Percentiles rank a stretch among this genome's conserved stretches.
Conservation (phyloP, 805 yeast species). For the Candida coleopterorum region DNA sequence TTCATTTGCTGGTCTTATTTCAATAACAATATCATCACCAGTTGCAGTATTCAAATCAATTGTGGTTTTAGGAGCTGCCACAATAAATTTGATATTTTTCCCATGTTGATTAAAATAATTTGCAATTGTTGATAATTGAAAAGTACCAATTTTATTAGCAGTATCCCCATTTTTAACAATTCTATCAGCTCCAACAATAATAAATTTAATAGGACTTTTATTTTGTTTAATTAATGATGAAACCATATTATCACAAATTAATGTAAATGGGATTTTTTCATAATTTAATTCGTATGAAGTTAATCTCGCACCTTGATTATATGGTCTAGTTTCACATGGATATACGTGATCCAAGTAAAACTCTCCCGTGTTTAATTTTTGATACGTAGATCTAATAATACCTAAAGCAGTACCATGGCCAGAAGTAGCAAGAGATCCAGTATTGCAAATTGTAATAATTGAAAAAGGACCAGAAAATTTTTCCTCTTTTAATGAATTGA, state of each 20-base stretch:
- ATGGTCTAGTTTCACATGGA: conserved; percentile 93
- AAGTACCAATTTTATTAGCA: conserved; percentile 95
- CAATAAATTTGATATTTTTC: conserved; percentile 63
- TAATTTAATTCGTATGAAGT: conserved; percentile 88
- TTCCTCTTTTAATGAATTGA: conserved; percentile 39
- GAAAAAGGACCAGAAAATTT: conserved; percentile 63
- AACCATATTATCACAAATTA: conserved; percentile 90
- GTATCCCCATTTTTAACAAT: conserved; percentile 91
- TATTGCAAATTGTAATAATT: conserved; percentile 88
- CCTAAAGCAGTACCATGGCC: conserved; percentile 98
- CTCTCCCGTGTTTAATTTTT: conserved; percentile 34
- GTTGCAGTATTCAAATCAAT: conserved; percentile 62
- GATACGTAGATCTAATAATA: conserved; percentile 68
- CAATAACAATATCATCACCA: conserved; percentile 79
- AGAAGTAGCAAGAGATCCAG: conserved; percentile 95
- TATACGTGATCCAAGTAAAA: conserved; percentile 66
- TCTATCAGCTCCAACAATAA: conserved; percentile 94
- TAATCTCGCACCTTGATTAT: conserved; percentile 91
- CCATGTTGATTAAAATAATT: conserved; percentile 33
- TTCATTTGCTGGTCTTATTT: conserved; percentile 80
- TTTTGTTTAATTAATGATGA: conserved; percentile 58
- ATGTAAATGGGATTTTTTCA: conserved; percentile 82
- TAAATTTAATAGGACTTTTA: conserved; percentile 72
- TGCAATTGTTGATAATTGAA: conserved; percentile 75
- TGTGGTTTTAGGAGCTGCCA: conserved; percentile 94